A percentile compares a stretch with the other conserved stretches of the same genome.
Conservation (phyloP, 306 rosid species). For the Malus sieversii region DNA sequence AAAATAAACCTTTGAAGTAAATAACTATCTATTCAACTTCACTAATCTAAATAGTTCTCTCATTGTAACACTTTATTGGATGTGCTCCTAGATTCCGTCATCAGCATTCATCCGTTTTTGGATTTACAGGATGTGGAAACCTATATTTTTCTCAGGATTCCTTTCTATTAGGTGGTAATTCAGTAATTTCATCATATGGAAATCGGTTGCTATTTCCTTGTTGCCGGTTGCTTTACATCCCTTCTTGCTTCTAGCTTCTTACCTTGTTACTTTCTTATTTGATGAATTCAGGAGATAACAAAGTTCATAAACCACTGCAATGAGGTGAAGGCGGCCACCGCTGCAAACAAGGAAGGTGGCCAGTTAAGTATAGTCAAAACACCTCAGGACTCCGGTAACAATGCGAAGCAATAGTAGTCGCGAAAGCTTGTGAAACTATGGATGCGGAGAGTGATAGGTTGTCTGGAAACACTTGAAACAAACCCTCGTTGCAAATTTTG, state of each 20-base stretch:
- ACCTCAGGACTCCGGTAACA: slow-evolving; percentile 21
- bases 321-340: slow-evolving; percentile 76
- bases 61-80: neutral
- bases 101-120: neutral
- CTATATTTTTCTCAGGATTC: neutral
- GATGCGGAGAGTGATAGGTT: neutral
- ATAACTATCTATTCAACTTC: neutral
- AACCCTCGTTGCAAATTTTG: neutral
- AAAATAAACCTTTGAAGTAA: neutral
- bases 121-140: neutral
- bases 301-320: slow-evolving; percentile 89
- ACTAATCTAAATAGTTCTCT: neutral
- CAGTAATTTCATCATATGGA: neutral
- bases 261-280: neutral
- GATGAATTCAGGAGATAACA: slow-evolving; percentile 60
- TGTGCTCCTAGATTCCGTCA: too few species aligned
- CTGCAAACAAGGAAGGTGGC: slow-evolving; percentile 83
- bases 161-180: neutral
- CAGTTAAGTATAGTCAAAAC: slow-evolving; percentile 62
- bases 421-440: neutral
- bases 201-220: neutral
- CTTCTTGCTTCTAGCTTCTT: neutral
- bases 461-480: neutral
- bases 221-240: neutral
- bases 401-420: slow-evolving; percentile 31